Conservation (phyloP, 345 rosid genomes). For the Carallia pectinifolia region DNA sequence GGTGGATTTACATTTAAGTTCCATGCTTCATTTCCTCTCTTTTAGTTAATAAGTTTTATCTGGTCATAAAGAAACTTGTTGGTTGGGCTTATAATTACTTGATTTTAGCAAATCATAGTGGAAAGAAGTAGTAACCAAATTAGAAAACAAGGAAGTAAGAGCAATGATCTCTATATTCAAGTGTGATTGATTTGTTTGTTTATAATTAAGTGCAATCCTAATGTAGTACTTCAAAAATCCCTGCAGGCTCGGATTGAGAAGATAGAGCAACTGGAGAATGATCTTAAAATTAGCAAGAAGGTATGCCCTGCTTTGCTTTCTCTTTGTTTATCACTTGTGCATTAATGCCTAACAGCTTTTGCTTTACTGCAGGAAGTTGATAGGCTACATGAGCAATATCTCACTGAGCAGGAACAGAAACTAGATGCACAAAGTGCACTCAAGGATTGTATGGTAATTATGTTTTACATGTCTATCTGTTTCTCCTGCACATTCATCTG, state of each 20-base stretch:
- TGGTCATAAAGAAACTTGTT: background rate
- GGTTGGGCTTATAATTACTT: background rate
- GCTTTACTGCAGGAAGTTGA: slow-evolving; percentile 60
- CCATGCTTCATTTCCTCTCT: background rate
- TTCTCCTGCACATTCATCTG: slow-evolving; percentile 9
- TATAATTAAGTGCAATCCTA: background rate
- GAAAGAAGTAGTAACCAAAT: too few species aligned
- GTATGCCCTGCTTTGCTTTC: slow-evolving; percentile 36
- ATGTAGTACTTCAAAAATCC: background rate
- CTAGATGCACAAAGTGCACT: slow-evolving; percentile 59
- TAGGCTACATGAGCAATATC: slow-evolving; percentile 59
- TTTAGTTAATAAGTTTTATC: background rate
- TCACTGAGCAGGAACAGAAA: slow-evolving; percentile 66
- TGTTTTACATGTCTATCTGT: background rate
- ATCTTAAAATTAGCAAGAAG: slow-evolving; percentile 52
- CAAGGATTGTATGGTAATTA: slow-evolving; percentile 63
- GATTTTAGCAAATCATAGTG: too few species aligned
- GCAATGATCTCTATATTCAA: background rate
- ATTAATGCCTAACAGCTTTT: slow-evolving; percentile 3
- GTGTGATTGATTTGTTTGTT: slow-evolving; percentile 11
- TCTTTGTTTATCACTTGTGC: background rate
- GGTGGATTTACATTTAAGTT: slow-evolving; percentile 32
- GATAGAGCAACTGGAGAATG: slow-evolving; percentile 77
- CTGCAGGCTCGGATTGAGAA: slow-evolving; percentile 66
- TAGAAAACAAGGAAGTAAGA: background rate